Evolutionary conservation across 2,329 filamentous ascomycete species (phyloP), one percentile per base, ranked within the genome.

Genomic region (Orbilia javanica): DNA sequence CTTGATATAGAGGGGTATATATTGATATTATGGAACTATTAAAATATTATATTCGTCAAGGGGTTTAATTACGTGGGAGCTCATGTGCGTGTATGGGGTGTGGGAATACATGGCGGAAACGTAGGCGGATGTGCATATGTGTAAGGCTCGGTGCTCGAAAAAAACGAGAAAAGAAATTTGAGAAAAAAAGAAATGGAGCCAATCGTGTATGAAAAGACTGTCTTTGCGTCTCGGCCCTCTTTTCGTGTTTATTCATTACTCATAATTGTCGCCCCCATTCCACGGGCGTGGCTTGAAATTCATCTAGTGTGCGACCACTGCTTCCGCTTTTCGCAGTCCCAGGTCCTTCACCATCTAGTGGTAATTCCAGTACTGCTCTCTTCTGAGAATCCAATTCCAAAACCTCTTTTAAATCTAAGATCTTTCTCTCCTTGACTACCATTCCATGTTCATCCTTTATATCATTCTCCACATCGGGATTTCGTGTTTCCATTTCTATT

Each of bases 181-280:
- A n/a, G 39, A 11, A 11, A 15, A 15, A 13, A 50, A 44, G 8
- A 39, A 15, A 60, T 5, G 8, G 20, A 60, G 20, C 10, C 1
- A 27, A 42, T 15, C 6, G 27, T 27, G 20, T 7, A 7, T 44
- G 42, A 60, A 42, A 60, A 22, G 52, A 39, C 52, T 22, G 25
- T 22, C 29, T 39, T 57, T 18, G 20, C 55, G 31, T 60, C 1
- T n/a, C n/a, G n/a, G n/a, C n/a, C n/a, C n/a, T n/a, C n/a, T n/a
- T n/a, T n/a, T n/a, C n/a, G n/a, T n/a, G n/a, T 15, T 10, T 11
- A n/a, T 39, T 60, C 34, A 60, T 60, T 42, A 60, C 15, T 60
- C 55, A 60, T 60, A 60, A 60, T 3, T 42, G 34, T 42, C 34
- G 55, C 42, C 55, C 63, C 63, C 63, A 66, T 42, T 66, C 63